Conservation (phyloP, 768 basidiomycete genomes). For the Tephrocybe sp. region DNA sequence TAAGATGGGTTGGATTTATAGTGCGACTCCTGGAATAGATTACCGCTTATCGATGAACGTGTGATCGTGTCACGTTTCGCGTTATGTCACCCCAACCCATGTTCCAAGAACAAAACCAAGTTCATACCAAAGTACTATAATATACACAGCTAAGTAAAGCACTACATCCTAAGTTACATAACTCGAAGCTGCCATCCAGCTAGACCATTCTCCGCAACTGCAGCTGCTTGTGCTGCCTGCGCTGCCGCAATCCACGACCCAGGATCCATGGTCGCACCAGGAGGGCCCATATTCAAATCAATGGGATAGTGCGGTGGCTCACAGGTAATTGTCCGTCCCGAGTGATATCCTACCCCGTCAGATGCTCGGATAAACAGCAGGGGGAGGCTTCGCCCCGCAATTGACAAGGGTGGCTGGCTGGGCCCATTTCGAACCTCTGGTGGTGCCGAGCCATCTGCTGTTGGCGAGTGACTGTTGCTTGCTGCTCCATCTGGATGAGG, state of each 20-base stretch:
- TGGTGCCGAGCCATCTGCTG: slow-evolving; percentile 23
- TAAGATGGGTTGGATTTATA: slow-evolving; percentile 15
- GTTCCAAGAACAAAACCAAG: slow-evolving; percentile 20
- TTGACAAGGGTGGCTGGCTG: slow-evolving; percentile 44
- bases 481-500: slow-evolving; percentile 37
- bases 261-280: slow-evolving; percentile 52
- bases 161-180: slow-evolving; percentile 45
- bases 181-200: slow-evolving; percentile 82
- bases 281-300: slow-evolving; percentile 55
- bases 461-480: slow-evolving; percentile 33
- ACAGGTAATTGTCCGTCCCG: slow-evolving; percentile 79
- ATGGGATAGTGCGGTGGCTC: slow-evolving; percentile 82
- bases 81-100: slow-evolving; percentile 7
- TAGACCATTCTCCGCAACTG: slow-evolving; percentile 66
- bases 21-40: neutral
- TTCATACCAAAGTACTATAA: slow-evolving; percentile 29
- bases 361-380: slow-evolving; percentile 77
- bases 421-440: slow-evolving; percentile 26
- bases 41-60: slow-evolving; percentile 20
- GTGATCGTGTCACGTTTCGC: slow-evolving; percentile 15
- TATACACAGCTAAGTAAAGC: slow-evolving; percentile 24
- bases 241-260: slow-evolving; percentile 73
- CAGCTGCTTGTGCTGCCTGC: slow-evolving; percentile 69
- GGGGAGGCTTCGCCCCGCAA: slow-evolving; percentile 71
- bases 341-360: slow-evolving; percentile 90